A percentile compares a stretch with the other conserved stretches of the same genome.
phyloP scores from a whole-genome alignment of 768 basidiomycete species.

The Dacryopinax spathularia region DNA sequence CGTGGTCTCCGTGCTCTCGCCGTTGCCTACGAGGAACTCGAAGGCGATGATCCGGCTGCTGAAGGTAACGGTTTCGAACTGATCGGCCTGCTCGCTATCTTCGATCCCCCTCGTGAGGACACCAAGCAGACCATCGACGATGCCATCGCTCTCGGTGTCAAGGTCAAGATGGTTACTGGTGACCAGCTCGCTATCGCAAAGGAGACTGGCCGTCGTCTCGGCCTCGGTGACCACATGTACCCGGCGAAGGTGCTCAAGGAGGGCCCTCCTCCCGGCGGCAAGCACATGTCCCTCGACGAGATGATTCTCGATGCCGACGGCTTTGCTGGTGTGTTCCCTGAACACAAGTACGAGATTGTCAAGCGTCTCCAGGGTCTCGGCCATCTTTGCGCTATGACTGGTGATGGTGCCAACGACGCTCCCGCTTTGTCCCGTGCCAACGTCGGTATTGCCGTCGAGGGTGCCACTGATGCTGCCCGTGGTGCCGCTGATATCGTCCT shows the following conservation, averaged over 20 bases:
- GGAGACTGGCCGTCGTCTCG: constrained; percentile 96
- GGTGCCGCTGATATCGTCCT: constrained; percentile 97
- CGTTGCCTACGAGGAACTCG: constrained; percentile 86
- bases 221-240: constrained; percentile 99
- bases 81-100: constrained; percentile 92
- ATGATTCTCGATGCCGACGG: constrained; percentile 99
- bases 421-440: constrained; percentile 96
- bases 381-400: constrained; percentile 96
- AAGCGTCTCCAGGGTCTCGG: constrained; percentile 94
- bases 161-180: constrained; percentile 99
- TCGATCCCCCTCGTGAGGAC: constrained; percentile 93
- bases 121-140: constrained; percentile 99
- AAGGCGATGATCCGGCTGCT: constrained; percentile 63
- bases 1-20: constrained; percentile 97
- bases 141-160: constrained; percentile 86
- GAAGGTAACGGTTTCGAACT: constrained; percentile 96
- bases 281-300: constrained; percentile 74
- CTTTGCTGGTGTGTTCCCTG: constrained; percentile 97
- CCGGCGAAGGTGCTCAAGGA: constrained; percentile 98
- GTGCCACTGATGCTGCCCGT: constrained; percentile 96
- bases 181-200: constrained; percentile 99
- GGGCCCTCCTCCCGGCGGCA: constrained; percentile 75
- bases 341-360: constrained; percentile 99
- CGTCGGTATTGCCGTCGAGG: constrained; percentile 98
- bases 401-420: constrained; percentile 98